Percentiles rank a stretch among this genome's conserved stretches.
phyloP scores from a whole-genome alignment of 176 grass and related monocot genomes.

The Carex myosuroides region DNA sequence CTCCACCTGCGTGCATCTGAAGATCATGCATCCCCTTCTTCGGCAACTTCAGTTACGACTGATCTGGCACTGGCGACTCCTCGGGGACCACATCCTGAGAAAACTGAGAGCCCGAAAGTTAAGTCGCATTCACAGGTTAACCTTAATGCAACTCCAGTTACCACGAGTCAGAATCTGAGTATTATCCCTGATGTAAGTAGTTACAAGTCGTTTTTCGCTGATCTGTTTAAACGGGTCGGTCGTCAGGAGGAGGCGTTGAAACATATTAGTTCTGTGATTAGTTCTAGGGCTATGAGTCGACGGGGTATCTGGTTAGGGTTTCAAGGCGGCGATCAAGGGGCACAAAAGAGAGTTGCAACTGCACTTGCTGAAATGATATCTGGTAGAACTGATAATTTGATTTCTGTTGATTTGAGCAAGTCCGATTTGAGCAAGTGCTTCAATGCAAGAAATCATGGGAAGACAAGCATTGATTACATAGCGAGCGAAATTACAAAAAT shows the following conservation, averaged over 20 bases:
- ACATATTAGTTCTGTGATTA: slow-evolving; percentile 44
- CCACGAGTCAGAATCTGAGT: background rate
- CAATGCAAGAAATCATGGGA: slow-evolving; percentile 47
- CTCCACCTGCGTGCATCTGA: slow-evolving; percentile 21
- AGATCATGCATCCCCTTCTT: slow-evolving; percentile 39
- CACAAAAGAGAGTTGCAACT: slow-evolving; percentile 46
- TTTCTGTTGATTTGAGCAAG: slow-evolving; percentile 59
- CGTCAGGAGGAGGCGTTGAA: slow-evolving; percentile 81
- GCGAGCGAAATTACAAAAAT: slow-evolving; percentile 61
- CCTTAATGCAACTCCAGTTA: slow-evolving; percentile 4
- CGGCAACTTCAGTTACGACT: slow-evolving; percentile 49
- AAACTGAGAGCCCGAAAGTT: slow-evolving; percentile 18
- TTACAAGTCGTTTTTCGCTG: slow-evolving; percentile 59
- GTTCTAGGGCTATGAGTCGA: slow-evolving; percentile 33
- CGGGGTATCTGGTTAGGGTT: slow-evolving; percentile 84
- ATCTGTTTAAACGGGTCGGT: slow-evolving; percentile 61
- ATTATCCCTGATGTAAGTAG: slow-evolving; percentile 34
- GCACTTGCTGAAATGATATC: slow-evolving; percentile 68
- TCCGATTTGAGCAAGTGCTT: slow-evolving; percentile 49
- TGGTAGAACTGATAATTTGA: slow-evolving; percentile 50
- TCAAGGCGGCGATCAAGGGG: slow-evolving; percentile 57
- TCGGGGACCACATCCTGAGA: slow-evolving; percentile 32
- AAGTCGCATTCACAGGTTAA: slow-evolving; percentile 1
- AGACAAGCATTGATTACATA: slow-evolving; percentile 60
- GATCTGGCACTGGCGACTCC: slow-evolving; percentile 81